Conservation (phyloP, 768 basidiomycete genomes). For the Steccherinum ochraceum region DNA sequence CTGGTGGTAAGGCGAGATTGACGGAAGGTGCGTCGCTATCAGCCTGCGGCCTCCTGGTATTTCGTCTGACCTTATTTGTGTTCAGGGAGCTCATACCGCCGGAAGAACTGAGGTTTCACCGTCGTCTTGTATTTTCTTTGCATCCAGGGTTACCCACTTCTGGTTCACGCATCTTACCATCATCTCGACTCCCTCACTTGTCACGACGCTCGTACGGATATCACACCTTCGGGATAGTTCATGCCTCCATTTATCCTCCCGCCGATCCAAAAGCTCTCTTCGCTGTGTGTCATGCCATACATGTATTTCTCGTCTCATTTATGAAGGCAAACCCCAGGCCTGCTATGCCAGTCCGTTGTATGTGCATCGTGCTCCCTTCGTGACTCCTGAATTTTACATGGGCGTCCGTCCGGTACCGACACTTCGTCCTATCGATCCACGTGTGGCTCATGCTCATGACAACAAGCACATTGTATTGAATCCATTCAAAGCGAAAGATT, state of each 20-base stretch:
- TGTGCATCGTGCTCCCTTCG: not conserved
- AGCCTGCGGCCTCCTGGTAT: constrained; percentile 6
- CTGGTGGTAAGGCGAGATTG: constrained; percentile 95
- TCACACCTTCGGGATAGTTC: not conserved
- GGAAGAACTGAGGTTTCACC: constrained; percentile 62
- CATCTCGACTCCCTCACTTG: constrained; percentile 4
- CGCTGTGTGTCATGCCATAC: not conserved
- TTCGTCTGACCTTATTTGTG: constrained; percentile 6
- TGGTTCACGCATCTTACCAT: constrained; percentile 11
- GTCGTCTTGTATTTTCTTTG: constrained; percentile 13
- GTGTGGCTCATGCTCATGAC: not conserved
- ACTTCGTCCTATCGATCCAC: not conserved
- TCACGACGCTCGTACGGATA: constrained; percentile 2
- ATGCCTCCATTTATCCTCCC: not conserved
- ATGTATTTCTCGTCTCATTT: not conserved
- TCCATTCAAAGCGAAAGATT: too few species aligned
- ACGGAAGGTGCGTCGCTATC: constrained; percentile 75
- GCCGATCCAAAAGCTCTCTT: not conserved
- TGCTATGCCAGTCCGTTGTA: not conserved
- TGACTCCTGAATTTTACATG: not conserved
- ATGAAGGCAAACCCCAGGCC: not conserved
- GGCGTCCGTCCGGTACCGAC: too few species aligned
- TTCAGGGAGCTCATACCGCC: constrained; percentile 93
- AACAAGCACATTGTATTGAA: too few species aligned
- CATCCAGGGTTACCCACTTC: constrained; percentile 14